These are phyloP conservation scores for Symbiodinium pilosum DNA, from an alignment of 73 alveolate genomes.

Conservation along the genomic window DNA sequence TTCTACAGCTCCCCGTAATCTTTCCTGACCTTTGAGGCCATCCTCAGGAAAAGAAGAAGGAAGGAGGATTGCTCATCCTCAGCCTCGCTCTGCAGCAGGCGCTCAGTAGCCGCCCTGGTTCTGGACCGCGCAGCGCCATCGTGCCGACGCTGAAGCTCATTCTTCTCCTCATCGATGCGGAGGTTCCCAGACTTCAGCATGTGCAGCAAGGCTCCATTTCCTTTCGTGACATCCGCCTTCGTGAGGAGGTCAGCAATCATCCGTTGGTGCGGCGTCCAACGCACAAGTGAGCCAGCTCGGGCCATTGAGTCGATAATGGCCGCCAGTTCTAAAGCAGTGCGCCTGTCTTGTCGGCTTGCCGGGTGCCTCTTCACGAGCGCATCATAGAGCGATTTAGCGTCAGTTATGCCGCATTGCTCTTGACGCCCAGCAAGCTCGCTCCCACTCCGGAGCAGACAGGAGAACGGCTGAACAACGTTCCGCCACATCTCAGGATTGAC, in stretches of 20 bases:
- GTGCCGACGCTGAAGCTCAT: not conserved
- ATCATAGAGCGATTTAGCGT: slow-evolving; percentile 43
- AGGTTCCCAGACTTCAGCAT: not conserved
- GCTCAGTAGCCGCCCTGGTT: not conserved
- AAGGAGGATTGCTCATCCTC: too few species aligned
- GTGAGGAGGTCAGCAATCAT: not conserved
- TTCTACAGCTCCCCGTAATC: too few species aligned
- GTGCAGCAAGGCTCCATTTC: not conserved
- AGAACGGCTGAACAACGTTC: not conserved
- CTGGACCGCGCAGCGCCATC: not conserved
- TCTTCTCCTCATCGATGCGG: not conserved
- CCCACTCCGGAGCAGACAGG: not conserved
- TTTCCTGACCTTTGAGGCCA: too few species aligned
- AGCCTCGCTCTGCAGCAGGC: not conserved
- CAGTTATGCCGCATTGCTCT: not conserved
- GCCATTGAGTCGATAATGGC: not conserved
- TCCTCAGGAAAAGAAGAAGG: too few species aligned
- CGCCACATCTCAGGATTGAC: not conserved
- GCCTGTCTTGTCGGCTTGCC: not conserved
- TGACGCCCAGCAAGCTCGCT: too few species aligned
- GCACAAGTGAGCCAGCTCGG: not conserved
- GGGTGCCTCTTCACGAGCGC: not conserved
- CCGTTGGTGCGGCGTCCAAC: not conserved
- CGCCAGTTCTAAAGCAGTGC: not conserved
- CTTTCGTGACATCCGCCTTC: not conserved